Evolutionary conservation across 2,329 filamentous ascomycete species (phyloP), one percentile per base, ranked within the genome.

Genomic region (Microdochium trichocladiopsis): DNA sequence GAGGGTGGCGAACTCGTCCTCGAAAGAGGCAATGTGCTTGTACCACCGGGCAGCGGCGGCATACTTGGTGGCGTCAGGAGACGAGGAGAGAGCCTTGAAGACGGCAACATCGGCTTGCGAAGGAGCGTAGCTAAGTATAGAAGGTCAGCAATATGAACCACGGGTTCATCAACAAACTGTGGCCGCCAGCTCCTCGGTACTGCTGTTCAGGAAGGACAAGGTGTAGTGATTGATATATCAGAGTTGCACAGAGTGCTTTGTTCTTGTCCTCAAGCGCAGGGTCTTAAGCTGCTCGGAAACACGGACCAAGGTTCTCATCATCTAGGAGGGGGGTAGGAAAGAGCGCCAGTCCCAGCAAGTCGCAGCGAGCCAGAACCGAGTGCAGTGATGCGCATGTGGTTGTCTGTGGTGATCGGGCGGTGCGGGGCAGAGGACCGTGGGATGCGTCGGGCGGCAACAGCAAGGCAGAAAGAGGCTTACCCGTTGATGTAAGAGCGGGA

Each of bases 11-110:
- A 97, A 97, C 75, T 97, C 93, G 62, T 87, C 81, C 82, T 95
- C 86, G 79, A 89, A 96, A 64, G 88, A 88, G 72, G 88, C 84
- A 70, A 96, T 90, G 84, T 99, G 93, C 84, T 95, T 96, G 86
- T 96, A 96, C 94, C 94, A 99, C 74, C 94, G 88, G 69, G 90
- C 90, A 68, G 88, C 91, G 78, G 96, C 81, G 67, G 93, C 91
- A 85, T 88, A 96, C 80, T 95, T 95, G 72, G 80, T 79, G 66
- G 87, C 82, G 62, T 87, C 84, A 64, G 94, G 94, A 55, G 83
- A 74, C 63, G 79, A 75, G 50, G 80, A 85, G 71, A 96, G 74
- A 67, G 88, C 88, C 84, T 97, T 95, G 88, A 88, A 97, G 77
- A 84, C 84, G 74, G 87, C 88, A 67, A 95, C 93, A 80, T 99